Evolutionary conservation across 139 green algal genomes (phyloP), one percentile per base, ranked within the genome.

Genomic region (Chlorella sorokiniana): DNA sequence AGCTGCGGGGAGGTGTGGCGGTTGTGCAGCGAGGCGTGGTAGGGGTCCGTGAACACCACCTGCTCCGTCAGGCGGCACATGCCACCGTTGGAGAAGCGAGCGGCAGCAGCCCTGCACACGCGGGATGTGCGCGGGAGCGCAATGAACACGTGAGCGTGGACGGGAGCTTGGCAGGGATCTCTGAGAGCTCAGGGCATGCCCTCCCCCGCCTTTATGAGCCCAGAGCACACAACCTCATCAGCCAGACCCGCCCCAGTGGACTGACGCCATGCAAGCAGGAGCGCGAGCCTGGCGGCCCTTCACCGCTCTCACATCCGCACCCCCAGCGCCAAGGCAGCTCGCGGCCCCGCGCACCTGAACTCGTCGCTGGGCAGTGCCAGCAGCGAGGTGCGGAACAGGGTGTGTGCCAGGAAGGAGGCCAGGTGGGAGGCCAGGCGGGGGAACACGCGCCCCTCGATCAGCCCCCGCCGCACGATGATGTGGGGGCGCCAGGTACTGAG

Each of bases 41-140:
- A 98, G 9, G 96, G 96, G 81, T 99, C 96, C 3, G 90, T 95
- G 89, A 99, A 99, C 73, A 99, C 96, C 42, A 79, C 80, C 82
- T 94, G 88, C 91, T 99, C 96, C 7, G 95, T 98, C 18, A 99
- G 90, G 4, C 80, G 81, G 88, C 95, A 98, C 90, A 99, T 94
- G 79, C 96, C 93, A 18, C 86, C 69, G 83, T 99, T 99, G 37
- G 70, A 75, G 79, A 93, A 96, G 20, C 76, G 41, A 0, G 86
- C 83, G 52, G 87, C 68, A 70, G 89, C 72, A 31, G 81, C 5
- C 74, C 86, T 92, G 85, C 65, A 83, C 16, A 27, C 11, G 48
- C 48, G 48, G 56, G 6, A n/a, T n/a, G n/a, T n/a, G n/a, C n/a
- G n/a, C n/a, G n/a, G n/a, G n/a, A n/a, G n/a, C n/a, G n/a, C n/a